Conservation (phyloP, 768 basidiomycete species). For the Suillus bovinus region DNA sequence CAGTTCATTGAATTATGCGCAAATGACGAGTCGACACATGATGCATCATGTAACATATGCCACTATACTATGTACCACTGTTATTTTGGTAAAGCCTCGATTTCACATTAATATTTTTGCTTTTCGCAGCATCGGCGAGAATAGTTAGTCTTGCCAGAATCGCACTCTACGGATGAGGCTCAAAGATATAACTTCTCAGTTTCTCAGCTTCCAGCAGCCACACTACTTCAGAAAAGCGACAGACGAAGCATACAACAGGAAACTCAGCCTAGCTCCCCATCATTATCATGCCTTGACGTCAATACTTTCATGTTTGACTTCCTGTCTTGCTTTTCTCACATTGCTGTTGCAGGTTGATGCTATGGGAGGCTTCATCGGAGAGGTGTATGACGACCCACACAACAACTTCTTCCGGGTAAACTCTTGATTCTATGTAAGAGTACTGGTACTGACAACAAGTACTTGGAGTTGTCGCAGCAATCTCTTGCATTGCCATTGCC, state of each 20-base stretch:
- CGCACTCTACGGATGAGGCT: neutral
- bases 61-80: no score
- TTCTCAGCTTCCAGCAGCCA: neutral
- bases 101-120: no score
- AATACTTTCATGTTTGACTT: neutral
- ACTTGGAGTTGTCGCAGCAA: no score
- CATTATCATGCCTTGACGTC: neutral
- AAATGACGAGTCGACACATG: no score
- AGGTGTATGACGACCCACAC: neutral
- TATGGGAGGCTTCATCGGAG: neutral
- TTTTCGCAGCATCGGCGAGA: slow-evolving; percentile 9
- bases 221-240: no score
- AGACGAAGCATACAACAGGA: neutral
- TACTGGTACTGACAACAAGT: no score
- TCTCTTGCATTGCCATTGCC: no score
- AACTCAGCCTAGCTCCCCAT: neutral
- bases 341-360: neutral
- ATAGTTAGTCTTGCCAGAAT: slow-evolving; percentile 4
- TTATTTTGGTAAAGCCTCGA: no score
- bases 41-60: no score
- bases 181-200: neutral
- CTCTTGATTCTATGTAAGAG: no score
- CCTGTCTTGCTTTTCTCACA: neutral
- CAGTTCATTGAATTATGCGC: no score
- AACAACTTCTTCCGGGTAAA: no score